Percentiles rank a stretch among this genome's conserved stretches.
These are phyloP conservation scores for Trifolium pratense DNA, from an alignment of 306 rosid species.

Conservation along the genomic window DNA sequence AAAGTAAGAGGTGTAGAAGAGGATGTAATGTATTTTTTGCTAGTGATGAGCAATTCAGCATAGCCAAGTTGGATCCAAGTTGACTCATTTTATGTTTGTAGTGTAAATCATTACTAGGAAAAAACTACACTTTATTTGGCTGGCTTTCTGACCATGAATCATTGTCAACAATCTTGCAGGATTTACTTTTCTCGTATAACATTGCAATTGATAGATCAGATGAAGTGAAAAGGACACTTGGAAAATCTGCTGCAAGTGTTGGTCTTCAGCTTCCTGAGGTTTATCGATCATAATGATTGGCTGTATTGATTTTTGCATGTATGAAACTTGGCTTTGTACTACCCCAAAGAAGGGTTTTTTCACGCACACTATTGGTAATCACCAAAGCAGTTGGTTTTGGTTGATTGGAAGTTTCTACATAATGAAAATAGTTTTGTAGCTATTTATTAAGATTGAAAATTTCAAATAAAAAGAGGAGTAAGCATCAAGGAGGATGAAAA, in stretches of 20 bases:
- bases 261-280: conserved; percentile 89
- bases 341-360: conserved; percentile 17
- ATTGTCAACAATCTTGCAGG: conserved; percentile 58
- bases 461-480: conserved; percentile 23
- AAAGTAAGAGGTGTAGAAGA: conserved; percentile 6
- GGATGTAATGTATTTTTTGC: conserved; percentile 15
- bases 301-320: neutral
- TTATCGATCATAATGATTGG: conserved; percentile 59
- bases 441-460: conserved; percentile 6
- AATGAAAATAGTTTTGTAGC: conserved; percentile 9
- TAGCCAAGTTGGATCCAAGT: conserved; percentile 15
- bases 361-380: conserved; percentile 16
- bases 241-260: conserved; percentile 92
- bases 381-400: conserved; percentile 15
- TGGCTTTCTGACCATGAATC: conserved; percentile 21
- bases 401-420: conserved; percentile 29
- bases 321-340: conserved; percentile 12
- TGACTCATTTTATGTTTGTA: conserved; percentile 20
- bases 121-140: neutral
- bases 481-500: conserved; percentile 6
- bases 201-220: conserved; percentile 87
- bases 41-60: conserved; percentile 4
- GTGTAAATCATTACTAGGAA: neutral
- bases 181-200: conserved; percentile 82
- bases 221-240: conserved; percentile 78